Percentiles rank a stretch among this genome's conserved stretches.
These are phyloP conservation scores for Neonectria sp. DNA, from an alignment of 2,329 filamentous ascomycete species.

Conservation along the genomic window DNA sequence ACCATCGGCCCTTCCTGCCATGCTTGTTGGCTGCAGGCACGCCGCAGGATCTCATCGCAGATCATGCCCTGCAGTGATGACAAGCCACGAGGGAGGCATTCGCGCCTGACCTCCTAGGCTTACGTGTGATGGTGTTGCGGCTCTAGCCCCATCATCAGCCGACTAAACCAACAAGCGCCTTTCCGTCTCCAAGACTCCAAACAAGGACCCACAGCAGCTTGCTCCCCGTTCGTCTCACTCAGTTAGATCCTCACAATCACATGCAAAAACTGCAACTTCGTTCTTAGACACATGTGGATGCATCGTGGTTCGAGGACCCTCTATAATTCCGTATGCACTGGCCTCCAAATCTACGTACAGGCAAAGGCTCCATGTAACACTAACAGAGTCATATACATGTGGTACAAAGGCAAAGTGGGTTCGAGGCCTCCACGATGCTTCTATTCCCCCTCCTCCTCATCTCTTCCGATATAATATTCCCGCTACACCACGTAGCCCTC, in stretches of 20 bases:
- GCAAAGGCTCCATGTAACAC: conserved; percentile 23
- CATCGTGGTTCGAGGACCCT: conserved; percentile 26
- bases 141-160: conserved; percentile 23
- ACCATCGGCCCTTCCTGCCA: conserved; percentile 11
- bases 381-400: conserved; percentile 43
- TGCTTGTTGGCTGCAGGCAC: conserved; percentile 27
- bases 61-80: conserved; percentile 20
- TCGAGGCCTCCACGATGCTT: not conserved
- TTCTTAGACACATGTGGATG: conserved; percentile 8
- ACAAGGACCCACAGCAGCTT: conserved; percentile 34
- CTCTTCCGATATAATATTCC: conserved; percentile 13
- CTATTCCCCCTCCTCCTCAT: not conserved
- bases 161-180: conserved; percentile 6
- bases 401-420: conserved; percentile 29
- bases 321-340: conserved; percentile 39
- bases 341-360: conserved; percentile 31
- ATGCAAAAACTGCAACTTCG: conserved; percentile 37
- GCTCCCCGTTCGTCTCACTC: conserved; percentile 9
- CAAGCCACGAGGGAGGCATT: not conserved
- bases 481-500: conserved; percentile 21
- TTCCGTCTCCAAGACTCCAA: conserved; percentile 2
- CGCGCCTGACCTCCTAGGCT: conserved; percentile 1
- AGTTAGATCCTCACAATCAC: conserved; percentile 38
- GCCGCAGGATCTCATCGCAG: conserved; percentile 27
- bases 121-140: conserved; percentile 18